phyloP scores from a whole-genome alignment of 352 stramenopile genomes.

The Phytophthora pseudosyringae region DNA sequence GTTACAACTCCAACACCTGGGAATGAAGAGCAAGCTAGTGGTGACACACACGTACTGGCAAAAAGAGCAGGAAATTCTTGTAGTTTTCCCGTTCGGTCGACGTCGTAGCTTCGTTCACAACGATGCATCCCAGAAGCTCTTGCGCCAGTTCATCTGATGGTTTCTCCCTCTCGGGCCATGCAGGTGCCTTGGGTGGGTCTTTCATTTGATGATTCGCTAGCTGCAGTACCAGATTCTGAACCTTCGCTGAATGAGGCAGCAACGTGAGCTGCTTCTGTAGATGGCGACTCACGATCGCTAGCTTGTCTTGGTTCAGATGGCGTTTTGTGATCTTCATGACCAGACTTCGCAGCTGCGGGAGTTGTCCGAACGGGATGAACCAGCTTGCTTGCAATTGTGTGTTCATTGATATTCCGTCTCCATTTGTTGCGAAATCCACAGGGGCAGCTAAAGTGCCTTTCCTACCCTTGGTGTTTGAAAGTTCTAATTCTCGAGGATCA shows the following conservation, averaged over 20 bases:
- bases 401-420: conserved; percentile 28
- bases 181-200: conserved; percentile 4
- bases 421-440: conserved; percentile 22
- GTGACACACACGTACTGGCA: conserved; percentile 42
- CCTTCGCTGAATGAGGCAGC: conserved; percentile 39
- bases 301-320: conserved; percentile 59
- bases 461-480: neutral
- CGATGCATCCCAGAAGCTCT: conserved; percentile 25
- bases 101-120: conserved; percentile 7
- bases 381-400: conserved; percentile 59
- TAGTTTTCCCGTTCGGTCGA: conserved; percentile 3
- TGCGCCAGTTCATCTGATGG: conserved; percentile 17
- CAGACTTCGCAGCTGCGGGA: conserved; percentile 46
- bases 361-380: conserved; percentile 70
- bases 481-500: conserved; percentile 24
- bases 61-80: conserved; percentile 24
- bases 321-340: conserved; percentile 64
- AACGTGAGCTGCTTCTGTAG: conserved; percentile 59
- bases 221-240: conserved; percentile 52
- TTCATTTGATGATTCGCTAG: conserved; percentile 35
- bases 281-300: conserved; percentile 54
- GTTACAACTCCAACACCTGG: too few species aligned
- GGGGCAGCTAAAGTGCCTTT: conserved; percentile 16
- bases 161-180: conserved; percentile 9
- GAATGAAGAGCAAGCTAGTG: too few species aligned